Conservation (phyloP, 768 basidiomycete genomes). For the Lentinula detonsa region DNA sequence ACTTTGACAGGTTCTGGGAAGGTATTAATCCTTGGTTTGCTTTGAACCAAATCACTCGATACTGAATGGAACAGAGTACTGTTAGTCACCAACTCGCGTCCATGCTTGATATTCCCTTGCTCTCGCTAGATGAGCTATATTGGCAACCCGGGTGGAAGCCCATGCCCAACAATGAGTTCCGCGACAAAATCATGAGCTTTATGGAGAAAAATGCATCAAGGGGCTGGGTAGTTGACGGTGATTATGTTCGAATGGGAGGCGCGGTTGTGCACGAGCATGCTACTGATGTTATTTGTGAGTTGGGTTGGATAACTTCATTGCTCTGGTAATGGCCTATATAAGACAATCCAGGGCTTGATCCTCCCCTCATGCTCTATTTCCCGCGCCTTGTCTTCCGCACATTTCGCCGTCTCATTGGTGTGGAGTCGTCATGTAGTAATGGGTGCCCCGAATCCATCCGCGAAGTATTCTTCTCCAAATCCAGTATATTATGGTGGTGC, state of each 20-base stretch:
- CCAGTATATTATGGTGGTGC: slow-evolving; percentile 51
- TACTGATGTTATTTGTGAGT: slow-evolving; percentile 51
- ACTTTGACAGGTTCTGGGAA: slow-evolving; percentile 29
- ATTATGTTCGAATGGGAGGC: slow-evolving; percentile 26
- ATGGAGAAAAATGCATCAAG: slow-evolving; percentile 32
- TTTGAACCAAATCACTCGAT: background rate
- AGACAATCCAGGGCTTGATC: slow-evolving; percentile 52
- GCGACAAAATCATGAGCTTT: slow-evolving; percentile 6
- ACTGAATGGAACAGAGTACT: slow-evolving; percentile 25
- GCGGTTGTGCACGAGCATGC: slow-evolving; percentile 27
- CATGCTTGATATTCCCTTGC: slow-evolving; percentile 27
- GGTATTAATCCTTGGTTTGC: slow-evolving; percentile 13
- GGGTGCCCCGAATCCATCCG: slow-evolving; percentile 40
- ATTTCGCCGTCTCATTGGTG: slow-evolving; percentile 34
- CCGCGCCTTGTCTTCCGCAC: slow-evolving; percentile 54
- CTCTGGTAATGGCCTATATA: background rate
- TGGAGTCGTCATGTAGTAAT: slow-evolving; percentile 34
- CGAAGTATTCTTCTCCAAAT: slow-evolving; percentile 37
- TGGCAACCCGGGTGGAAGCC: slow-evolving; percentile 32
- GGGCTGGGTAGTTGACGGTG: slow-evolving; percentile 55
- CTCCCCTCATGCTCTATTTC: slow-evolving; percentile 54
- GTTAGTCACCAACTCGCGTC: slow-evolving; percentile 27
- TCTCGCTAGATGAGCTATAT: slow-evolving; percentile 28
- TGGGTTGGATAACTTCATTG: background rate
- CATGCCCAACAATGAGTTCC: slow-evolving; percentile 16